Percentiles rank a stretch among this genome's conserved stretches.
Evolutionary conservation across 305 asterid genomes (phyloP).

Genomic region (Solanum hybrid): DNA sequence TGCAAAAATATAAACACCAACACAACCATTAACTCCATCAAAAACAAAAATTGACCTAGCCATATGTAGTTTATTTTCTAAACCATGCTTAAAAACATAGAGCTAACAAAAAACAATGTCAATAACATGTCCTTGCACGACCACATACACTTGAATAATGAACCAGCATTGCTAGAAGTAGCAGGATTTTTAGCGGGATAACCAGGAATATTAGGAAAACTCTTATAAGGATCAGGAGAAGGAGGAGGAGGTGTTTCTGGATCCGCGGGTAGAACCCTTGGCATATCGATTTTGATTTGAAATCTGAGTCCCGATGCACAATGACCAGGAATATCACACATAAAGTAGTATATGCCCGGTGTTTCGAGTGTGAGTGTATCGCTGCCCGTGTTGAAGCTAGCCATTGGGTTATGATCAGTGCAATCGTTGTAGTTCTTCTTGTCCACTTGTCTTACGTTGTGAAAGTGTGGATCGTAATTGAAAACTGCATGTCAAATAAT

Average conservation of each 20-base stretch:
- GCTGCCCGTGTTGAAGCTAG: background rate
- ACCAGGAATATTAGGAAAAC: background rate
- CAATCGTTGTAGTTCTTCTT: background rate
- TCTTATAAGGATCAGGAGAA: background rate
- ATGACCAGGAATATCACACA: background rate
- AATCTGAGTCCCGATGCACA: background rate
- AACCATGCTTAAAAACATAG: background rate
- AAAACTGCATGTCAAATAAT: background rate
- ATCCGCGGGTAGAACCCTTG: background rate
- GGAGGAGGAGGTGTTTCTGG: background rate
- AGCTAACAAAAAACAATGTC: background rate
- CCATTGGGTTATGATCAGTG: background rate
- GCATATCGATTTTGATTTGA: background rate
- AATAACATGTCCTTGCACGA: background rate
- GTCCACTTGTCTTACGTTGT: background rate
- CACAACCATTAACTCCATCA: background rate
- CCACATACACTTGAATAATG: background rate
- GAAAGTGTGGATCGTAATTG: background rate
- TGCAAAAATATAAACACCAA: background rate
- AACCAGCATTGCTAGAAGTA: background rate
- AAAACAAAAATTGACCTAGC: background rate
- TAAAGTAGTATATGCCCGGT: background rate
- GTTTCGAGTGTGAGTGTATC: background rate
- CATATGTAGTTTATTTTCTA: background rate
- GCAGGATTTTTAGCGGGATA: background rate